A percentile compares a stretch with the other conserved stretches of the same genome.
These are phyloP conservation scores for Candida glucosophila DNA, from an alignment of 1,139 yeast genomes.

Conservation along the genomic window DNA sequence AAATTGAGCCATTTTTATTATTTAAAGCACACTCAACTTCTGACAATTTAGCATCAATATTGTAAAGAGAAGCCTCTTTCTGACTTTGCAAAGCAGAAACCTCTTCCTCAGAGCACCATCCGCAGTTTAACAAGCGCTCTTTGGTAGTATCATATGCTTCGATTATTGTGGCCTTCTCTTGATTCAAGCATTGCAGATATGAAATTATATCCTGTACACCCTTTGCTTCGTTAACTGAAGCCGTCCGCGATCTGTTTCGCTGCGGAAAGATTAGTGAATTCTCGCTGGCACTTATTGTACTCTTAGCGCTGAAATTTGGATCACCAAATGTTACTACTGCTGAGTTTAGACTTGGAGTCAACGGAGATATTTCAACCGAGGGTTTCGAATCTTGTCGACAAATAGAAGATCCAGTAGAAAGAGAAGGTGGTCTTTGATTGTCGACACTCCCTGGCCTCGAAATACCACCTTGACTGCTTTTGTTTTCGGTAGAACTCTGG, in stretches of 20 bases:
- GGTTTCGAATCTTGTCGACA: too few species aligned
- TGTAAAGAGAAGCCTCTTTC: constrained; percentile 21
- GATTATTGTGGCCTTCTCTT: constrained; percentile 22
- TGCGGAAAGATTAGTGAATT: too few species aligned
- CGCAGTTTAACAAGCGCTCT: constrained; percentile 25
- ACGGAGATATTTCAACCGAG: constrained; percentile 8
- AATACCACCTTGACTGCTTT: too few species aligned
- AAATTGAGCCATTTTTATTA: too few species aligned
- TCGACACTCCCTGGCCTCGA: too few species aligned
- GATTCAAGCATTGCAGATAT: constrained; percentile 21
- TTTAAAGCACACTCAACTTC: constrained; percentile 25
- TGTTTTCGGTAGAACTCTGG: too few species aligned
- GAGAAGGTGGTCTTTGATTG: too few species aligned
- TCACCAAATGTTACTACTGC: constrained; percentile 37
- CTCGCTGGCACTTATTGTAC: constrained; percentile 24
- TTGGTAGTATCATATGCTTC: constrained; percentile 31
- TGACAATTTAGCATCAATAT: constrained; percentile 25
- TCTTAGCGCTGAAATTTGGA: constrained; percentile 20
- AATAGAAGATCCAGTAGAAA: constrained; percentile 1
- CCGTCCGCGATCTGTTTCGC: too few species aligned
- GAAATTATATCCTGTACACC: constrained; percentile 24
- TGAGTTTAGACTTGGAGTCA: constrained; percentile 29
- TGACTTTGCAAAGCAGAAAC: constrained; percentile 33
- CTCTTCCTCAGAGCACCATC: constrained; percentile 41
- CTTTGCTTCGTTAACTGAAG: constrained; percentile 18